These are phyloP conservation scores for Perkinsus olseni DNA, from an alignment of 169 alveolate species.

Conservation along the genomic window DNA sequence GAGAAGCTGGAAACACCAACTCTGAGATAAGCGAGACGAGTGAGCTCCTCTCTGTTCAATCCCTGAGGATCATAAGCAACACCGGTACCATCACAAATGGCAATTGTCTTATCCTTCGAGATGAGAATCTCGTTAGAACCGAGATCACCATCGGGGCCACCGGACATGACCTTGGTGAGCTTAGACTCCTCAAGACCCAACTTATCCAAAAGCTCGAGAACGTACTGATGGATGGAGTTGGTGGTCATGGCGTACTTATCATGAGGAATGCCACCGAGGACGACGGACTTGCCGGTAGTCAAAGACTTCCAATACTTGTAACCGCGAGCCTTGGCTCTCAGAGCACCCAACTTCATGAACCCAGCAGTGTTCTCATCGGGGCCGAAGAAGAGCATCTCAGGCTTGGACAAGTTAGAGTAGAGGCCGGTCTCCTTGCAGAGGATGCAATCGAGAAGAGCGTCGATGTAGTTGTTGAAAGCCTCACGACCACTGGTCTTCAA, in stretches of 20 bases:
- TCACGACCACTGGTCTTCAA: not conserved
- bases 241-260: conserved; percentile 76
- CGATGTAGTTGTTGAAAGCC: conserved; percentile 2
- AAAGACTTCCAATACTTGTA: conserved; percentile 55
- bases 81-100: conserved; percentile 69
- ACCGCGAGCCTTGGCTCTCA: conserved; percentile 19
- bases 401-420: not conserved
- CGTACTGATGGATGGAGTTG: conserved; percentile 19
- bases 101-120: conserved; percentile 55
- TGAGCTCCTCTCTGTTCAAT: conserved; percentile 52
- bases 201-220: conserved; percentile 33
- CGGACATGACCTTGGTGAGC: conserved; percentile 63
- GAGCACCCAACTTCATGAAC: conserved; percentile 28
- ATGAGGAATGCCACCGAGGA: conserved; percentile 77
- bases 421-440: conserved; percentile 1
- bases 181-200: conserved; percentile 44
- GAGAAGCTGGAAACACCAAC: too few species aligned
- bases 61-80: conserved; percentile 70
- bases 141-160: conserved; percentile 81
- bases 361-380: conserved; percentile 32
- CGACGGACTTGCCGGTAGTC: conserved; percentile 69
- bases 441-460: not conserved
- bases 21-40: conserved; percentile 40
- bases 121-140: conserved; percentile 67
- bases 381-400: conserved; percentile 25